Percentiles rank a stretch among this genome's conserved stretches.
These are phyloP conservation scores for Penicillium verhagenii DNA, from an alignment of 495 filamentous ascomycete genomes.

Conservation along the genomic window DNA sequence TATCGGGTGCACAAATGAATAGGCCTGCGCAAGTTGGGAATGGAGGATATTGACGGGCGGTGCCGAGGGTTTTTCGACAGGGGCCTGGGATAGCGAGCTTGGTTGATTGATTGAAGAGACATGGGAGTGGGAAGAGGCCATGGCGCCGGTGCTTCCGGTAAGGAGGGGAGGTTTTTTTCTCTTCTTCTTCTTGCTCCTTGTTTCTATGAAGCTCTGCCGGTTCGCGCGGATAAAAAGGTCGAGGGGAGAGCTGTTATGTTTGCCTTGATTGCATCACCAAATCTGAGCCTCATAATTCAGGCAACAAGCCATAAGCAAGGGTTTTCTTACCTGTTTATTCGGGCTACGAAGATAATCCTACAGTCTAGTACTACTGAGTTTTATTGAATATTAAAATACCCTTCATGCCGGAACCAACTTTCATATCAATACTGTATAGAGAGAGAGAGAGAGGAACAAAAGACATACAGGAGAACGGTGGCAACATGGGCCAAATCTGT, in stretches of 20 bases:
- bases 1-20: conserved; percentile 62
- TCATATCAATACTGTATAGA: too few species aligned
- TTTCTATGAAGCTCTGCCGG: conserved; percentile 16
- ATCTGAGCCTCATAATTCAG: neutral
- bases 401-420: too few species aligned
- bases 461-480: neutral
- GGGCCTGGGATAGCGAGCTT: conserved; percentile 17
- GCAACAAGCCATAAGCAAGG: too few species aligned
- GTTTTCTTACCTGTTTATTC: too few species aligned
- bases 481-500: neutral
- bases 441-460: too few species aligned
- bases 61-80: conserved; percentile 30
- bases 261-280: conserved; percentile 11
- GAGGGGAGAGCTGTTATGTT: conserved; percentile 5
- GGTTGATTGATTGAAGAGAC: conserved; percentile 10
- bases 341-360: too few species aligned
- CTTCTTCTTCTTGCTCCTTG: neutral
- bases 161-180: neutral
- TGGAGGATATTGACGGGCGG: conserved; percentile 45
- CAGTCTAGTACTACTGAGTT: too few species aligned
- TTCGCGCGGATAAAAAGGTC: conserved; percentile 9
- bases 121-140: conserved; percentile 24
- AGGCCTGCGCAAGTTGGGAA: conserved; percentile 45
- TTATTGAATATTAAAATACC: too few species aligned
- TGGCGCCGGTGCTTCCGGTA: conserved; percentile 5